These are phyloP conservation scores for Dipteronia sinensis DNA, from an alignment of 345 rosid species.

Conservation along the genomic window DNA sequence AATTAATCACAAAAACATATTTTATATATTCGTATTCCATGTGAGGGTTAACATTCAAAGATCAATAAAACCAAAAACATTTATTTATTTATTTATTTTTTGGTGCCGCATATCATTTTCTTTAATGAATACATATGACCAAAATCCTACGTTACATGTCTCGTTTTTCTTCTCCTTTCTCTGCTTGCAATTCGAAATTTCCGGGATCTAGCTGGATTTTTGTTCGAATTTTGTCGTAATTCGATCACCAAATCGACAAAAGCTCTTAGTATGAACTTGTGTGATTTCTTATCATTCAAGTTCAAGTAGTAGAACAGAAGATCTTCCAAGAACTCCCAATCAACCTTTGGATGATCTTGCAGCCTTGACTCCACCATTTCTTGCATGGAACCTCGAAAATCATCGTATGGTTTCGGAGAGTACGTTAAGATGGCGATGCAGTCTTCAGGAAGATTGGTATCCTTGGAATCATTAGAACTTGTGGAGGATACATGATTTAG, in stretches of 20 bases:
- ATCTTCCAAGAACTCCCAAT: conserved; percentile 91
- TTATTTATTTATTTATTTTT: background rate
- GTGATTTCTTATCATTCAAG: conserved; percentile 69
- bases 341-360: conserved; percentile 34
- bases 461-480: background rate
- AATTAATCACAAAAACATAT: background rate
- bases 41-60: background rate
- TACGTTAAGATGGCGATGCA: conserved; percentile 59
- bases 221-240: conserved; percentile 28
- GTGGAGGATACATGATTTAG: background rate
- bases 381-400: conserved; percentile 73
- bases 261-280: conserved; percentile 72
- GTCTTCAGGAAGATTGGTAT: conserved; percentile 44
- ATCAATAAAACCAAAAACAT: background rate
- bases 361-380: conserved; percentile 68
- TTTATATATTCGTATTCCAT: conserved; percentile 18
- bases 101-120: background rate
- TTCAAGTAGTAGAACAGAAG: conserved; percentile 70
- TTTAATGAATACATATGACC: conserved; percentile 4
- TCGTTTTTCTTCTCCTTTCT: conserved; percentile 27
- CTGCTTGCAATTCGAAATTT: conserved; percentile 19
- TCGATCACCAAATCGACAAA: conserved; percentile 64
- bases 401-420: conserved; percentile 55
- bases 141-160: conserved; percentile 26
- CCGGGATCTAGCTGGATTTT: conserved; percentile 27